A percentile compares a stretch with the other conserved stretches of the same genome.
These are phyloP conservation scores for Diaporthe helianthi DNA, from an alignment of 2,329 filamentous ascomycete species.

Conservation along the genomic window DNA sequence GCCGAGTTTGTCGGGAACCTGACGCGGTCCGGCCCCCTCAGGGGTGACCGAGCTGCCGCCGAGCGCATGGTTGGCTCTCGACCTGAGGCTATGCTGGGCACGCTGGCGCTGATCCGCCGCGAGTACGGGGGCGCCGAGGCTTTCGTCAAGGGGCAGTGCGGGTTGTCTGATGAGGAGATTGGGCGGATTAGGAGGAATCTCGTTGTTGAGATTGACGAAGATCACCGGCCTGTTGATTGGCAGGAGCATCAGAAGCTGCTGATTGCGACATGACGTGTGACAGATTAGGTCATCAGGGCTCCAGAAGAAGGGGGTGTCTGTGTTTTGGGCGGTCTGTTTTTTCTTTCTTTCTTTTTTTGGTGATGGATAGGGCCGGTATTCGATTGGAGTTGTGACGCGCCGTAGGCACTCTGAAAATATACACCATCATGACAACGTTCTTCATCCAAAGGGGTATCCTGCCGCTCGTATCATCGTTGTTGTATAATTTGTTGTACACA, in stretches of 20 bases:
- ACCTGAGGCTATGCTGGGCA: constrained; percentile 57
- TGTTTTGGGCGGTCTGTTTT: not conserved
- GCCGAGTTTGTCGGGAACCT: constrained; percentile 58
- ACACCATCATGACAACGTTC: not conserved
- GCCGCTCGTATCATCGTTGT: constrained; percentile 39
- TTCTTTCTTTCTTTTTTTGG: too few species aligned
- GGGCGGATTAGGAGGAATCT: constrained; percentile 59
- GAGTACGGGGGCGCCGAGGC: constrained; percentile 69
- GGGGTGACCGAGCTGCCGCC: constrained; percentile 52
- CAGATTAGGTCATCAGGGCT: not conserved
- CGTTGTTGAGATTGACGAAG: constrained; percentile 42
- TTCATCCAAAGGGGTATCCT: not conserved
- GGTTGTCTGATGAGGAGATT: constrained; percentile 63
- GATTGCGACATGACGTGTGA: constrained; percentile 34
- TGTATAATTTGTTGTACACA: not conserved
- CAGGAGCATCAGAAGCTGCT: constrained; percentile 39
- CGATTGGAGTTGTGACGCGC: constrained; percentile 3
- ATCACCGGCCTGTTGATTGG: constrained; percentile 40
- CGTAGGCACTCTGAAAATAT: not conserved
- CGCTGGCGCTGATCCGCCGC: constrained; percentile 60
- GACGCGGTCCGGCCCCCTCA: constrained; percentile 57
- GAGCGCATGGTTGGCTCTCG: constrained; percentile 53
- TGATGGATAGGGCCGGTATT: not conserved
- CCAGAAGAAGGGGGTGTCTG: not conserved
- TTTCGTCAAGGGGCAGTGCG: constrained; percentile 67